Evolutionary conservation across 2,329 filamentous ascomycete genomes (phyloP), one percentile per base, ranked within the genome.

Genomic region (Beauveria australis): DNA sequence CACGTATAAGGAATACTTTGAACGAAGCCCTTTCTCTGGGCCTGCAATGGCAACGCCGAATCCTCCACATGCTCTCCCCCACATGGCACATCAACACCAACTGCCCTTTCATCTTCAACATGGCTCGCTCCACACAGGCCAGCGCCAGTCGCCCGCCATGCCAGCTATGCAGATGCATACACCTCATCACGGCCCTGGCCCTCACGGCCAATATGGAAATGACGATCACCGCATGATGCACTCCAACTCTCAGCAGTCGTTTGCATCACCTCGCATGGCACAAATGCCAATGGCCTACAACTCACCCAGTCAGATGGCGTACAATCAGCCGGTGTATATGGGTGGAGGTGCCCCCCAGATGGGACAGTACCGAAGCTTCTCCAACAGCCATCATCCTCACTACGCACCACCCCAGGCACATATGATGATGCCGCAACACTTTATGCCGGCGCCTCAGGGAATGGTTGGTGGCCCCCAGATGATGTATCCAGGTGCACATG

Each of bases 171-270:
- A 89, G 68, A 86, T 91, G 74, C 89, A 91, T 67, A 82, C 81
- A 28, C 87, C 88, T 63, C 88, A 89, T 61, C 89, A 92, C 67
- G 79, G 76, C 4, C 88, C 88, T 65, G 83, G 81, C 6, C 83
- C 86, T 47, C 83, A 84, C 57, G 81, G 81, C 18, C 82, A 84
- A 3, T 89, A 87, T 66, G 90, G 87, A 67, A 87, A 86, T 66
- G 92, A 96, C 66, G 89, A 92, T 62, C 90, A 92, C 69, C 85
- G 92, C 56, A 96, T 97, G 89, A 89, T 94, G 76, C 90, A 89
- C 61, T 89, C 87, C 7, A 92, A 88, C 66, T 92, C 89, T 26
- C 87, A 87, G 3, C 91, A 92, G 67, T 91, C 91, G 3, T 94
- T 91, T 72, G 88, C 90, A 9, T 96, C 92, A 18, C 92, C 93